Evolutionary conservation across 2,329 filamentous ascomycete species (phyloP), one percentile per base, ranked within the genome.

Genomic region (Exophiala calicioides): DNA sequence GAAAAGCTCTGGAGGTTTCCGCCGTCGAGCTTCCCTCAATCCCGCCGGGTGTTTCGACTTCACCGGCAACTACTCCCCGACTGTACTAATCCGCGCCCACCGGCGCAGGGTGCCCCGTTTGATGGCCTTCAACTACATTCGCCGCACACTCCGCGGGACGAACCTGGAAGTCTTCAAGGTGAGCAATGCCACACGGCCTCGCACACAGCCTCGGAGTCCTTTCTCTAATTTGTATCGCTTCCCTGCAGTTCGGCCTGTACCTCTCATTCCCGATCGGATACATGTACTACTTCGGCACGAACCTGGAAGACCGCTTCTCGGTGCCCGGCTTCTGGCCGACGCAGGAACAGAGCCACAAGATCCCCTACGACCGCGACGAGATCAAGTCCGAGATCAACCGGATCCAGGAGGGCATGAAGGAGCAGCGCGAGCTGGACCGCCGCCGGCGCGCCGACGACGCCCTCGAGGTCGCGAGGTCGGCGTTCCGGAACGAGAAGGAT

Each of bases 281-380:
- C 77, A 98, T 98, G 93, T 97, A 94, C 78, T 98, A 98, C 76
- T 98, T 97, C 70, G 93, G 93, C 66, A 95, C 90, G 46, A 98
- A 98, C 70, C 88, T 98, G 65, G 93, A 98, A 71, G 80, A 85
- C 58, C 85, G 89, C 56, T 98, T 98, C 76, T 74, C 80, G 36
- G 88, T 97, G 1, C 84, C 86, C 16, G 87, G 86, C 47, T 98
- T 98, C 77, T 98, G 93, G 93, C 93, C 93, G 20, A 88, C 84
- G 62, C 76, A 69, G 6, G 68, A 70, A 50, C 70, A 75, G 53
- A 77, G 75, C 53, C 73, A 77, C 55, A 70, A 68, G 41, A 77
- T 79, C n/a, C 75, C 77, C 0, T 59, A 72, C 15, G 74, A 77
- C 33, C 74, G 71, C 9, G 73, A 76, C 19, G 71, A 77, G 44